Base-by-base conservation (phyloP, 805 yeast species). In the Metschnikowia noctiluminum region DNA sequence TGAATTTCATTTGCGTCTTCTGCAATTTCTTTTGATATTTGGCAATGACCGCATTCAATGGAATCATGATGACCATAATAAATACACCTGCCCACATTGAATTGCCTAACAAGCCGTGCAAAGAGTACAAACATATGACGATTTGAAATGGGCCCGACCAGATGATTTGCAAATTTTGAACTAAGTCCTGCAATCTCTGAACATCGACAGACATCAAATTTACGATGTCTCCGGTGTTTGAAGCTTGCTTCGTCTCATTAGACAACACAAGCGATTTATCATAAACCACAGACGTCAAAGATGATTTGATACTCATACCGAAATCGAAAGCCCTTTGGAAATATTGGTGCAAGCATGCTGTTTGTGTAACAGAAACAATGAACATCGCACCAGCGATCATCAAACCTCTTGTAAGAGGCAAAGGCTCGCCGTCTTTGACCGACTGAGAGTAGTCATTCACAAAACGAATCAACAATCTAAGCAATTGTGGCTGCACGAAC, bases 31-130 rank as follows among this genome's bases (percentile, higher is more conserved):
- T 88, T 66, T 85, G 90, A 48, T 69, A 69, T 58, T 79, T 77
- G 52, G 90, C 86, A 55, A 91, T 72, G 21, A 73, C 64, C 2
- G 89, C 84, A 62, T 91, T 90, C 42, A 89, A 61, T 6, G 97
- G 96, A 55, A 90, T 81, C 79, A 89, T 82, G 30, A 89, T 60
- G 3, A 83, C 62, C 80, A 91, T 81, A 49, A 92, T 82, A 31
- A 78, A 67, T 12, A 92, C 95, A 65, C 98, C 98, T 38, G 96
- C 85, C 96, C 97, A 89, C 96, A 91, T 90, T n/a, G 94, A 80
- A 50, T 83, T 80, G 35, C 97, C 97, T 49, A 91, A 67, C 40
- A 91, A 69, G 4, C 79, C 77, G 65, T 89, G 80, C 46, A 91
- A 73, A 1, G 94, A 84, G 39, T 77, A 65, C 52, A 91, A 74